Evolutionary conservation across 345 rosid genomes (phyloP), one percentile per base, ranked within the genome.

Genomic region (Euclidium syriacum): DNA sequence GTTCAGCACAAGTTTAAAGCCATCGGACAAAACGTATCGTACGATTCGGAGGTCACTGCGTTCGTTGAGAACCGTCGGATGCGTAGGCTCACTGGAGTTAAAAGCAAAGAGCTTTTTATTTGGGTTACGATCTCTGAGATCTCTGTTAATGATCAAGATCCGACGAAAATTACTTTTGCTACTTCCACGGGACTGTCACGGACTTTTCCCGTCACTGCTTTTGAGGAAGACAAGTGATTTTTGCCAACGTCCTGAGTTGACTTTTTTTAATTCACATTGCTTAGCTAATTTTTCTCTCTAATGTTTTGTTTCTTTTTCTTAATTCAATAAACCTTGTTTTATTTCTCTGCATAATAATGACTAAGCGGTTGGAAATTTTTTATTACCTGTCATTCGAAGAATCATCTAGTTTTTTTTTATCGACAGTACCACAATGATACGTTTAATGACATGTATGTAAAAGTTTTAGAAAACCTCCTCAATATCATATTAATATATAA

Each of bases 101-200:
- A 82, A 43, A 80, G 82, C 54, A 84, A 73, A 68, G 88, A 84
- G 80, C 10, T 82, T 14, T 12, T 87, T 24, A 15, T 84, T 33
- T 87, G 90, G 95, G 74, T 84, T 17, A 32, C 85, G 0, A 70
- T 84, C 1, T 73, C 85, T 14, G 86, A 84, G 40, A 79, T 87
- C 10, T 76, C 3, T 14, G 36, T 82, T 3, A 72, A 79, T 10
- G 73, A 70, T 20, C 52, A 48, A 7, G 70, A 76, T 50, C 33
- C 33, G 3, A 43, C 26, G 4, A 84, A 77, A n/a, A 76, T 87
- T 3, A 76, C 74, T 3, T 82, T 87, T 22, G 73, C 71, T 40
- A 80, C 44, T 55, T 25, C 78, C 0, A 25, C 84, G 18, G 90
- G 95, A 10, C 62, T 87, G 26, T 73, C 83, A 10, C 68, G 81